Conservation (phyloP, 352 stramenopile species). For the Globisporangium sylvaticum region DNA sequence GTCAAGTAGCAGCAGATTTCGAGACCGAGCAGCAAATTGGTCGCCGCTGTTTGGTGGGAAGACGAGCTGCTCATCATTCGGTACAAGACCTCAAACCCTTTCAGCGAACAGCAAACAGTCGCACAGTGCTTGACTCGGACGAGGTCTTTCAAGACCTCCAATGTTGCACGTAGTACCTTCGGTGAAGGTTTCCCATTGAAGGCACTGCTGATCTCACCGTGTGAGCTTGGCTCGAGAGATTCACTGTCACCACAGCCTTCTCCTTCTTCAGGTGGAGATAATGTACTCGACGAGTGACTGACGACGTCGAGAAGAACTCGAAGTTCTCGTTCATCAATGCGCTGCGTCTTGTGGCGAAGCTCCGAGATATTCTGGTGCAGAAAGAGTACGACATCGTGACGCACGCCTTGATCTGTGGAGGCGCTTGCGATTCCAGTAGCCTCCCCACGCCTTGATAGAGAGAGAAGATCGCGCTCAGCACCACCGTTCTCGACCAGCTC, state of each 20-base stretch:
- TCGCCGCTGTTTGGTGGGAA: conserved; percentile 20
- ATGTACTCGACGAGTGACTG: background rate
- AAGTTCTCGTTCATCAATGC: conserved; percentile 23
- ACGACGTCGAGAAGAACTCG: conserved; percentile 20
- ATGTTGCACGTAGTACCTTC: conserved; percentile 18
- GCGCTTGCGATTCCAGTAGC: conserved; percentile 19
- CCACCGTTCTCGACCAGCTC: conserved; percentile 14
- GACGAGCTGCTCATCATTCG: conserved; percentile 27
- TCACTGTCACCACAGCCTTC: background rate
- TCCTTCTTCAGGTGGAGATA: background rate
- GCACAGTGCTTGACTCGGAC: conserved; percentile 27
- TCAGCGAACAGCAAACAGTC: conserved; percentile 17
- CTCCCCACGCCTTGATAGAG: conserved; percentile 22
- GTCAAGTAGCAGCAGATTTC: conserved; percentile 40
- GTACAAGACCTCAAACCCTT: conserved; percentile 27
- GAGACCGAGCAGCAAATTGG: conserved; percentile 20
- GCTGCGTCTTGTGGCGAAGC: conserved; percentile 25
- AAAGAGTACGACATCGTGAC: conserved; percentile 19
- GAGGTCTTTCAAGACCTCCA: conserved; percentile 29
- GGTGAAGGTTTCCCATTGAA: conserved; percentile 2
- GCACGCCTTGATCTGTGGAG: conserved; percentile 2
- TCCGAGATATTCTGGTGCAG: conserved; percentile 22
- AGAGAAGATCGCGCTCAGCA: conserved; percentile 20
- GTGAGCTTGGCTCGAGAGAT: background rate
- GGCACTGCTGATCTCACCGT: background rate